phyloP scores from a whole-genome alignment of 495 filamentous ascomycete species.

The Penicillium subrubescens region DNA sequence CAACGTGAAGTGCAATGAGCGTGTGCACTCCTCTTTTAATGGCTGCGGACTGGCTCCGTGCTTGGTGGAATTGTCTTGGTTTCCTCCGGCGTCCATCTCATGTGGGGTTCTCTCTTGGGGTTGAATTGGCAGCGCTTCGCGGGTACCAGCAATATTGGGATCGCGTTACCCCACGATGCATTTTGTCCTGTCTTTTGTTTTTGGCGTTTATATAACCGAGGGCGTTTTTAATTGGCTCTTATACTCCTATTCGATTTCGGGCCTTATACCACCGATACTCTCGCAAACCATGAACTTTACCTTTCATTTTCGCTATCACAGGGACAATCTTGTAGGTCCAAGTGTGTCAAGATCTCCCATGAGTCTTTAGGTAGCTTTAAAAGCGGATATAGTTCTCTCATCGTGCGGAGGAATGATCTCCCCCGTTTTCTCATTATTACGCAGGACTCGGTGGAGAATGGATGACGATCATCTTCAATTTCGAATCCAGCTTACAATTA shows the following conservation, averaged over 20 bases:
- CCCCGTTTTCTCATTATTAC: background rate
- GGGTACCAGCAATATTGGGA: background rate
- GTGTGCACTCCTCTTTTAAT: slow-evolving; percentile 1
- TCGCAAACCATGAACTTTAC: slow-evolving; percentile 5
- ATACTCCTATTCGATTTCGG: background rate
- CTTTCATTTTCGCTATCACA: background rate
- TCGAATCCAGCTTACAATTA: background rate
- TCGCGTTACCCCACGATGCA: background rate
- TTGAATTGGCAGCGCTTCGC: background rate
- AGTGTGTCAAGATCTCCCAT: background rate
- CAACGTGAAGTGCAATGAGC: background rate
- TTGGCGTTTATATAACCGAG: slow-evolving; percentile 17
- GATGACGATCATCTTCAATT: background rate
- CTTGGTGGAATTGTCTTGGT: slow-evolving; percentile 8
- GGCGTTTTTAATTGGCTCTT: slow-evolving; percentile 10
- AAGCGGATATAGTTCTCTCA: background rate
- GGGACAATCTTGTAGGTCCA: background rate
- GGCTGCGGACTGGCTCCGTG: slow-evolving; percentile 21
- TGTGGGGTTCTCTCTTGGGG: slow-evolving; percentile 1
- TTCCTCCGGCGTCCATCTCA: slow-evolving; percentile 10
- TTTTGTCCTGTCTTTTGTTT: slow-evolving; percentile 3
- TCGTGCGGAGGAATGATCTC: background rate
- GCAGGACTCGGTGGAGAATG: background rate
- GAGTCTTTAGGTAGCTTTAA: background rate
- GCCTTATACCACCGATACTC: slow-evolving; percentile 24